Evolutionary conservation across 2,329 filamentous ascomycete species (phyloP), one percentile per base, ranked within the genome.

Genomic region (Phaeoacremonium minimum): DNA sequence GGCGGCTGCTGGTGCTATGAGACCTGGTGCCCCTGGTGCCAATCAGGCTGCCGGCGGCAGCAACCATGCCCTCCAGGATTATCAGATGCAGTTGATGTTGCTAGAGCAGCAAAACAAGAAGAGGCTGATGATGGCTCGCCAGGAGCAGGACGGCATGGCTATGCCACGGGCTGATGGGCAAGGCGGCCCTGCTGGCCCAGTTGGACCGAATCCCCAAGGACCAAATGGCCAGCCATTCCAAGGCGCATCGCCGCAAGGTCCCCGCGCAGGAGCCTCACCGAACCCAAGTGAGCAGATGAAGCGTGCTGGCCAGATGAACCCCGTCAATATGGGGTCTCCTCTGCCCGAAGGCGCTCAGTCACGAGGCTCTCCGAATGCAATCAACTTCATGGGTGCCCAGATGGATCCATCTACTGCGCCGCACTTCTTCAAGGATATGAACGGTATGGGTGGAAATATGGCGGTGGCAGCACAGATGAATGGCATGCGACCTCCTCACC

Each of bases 31-130:
- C 28, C 65, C 69, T 18, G 69, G 64, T 28, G 68, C 61, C 39
- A 62, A 60, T 20, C 70, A 71, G 46, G 63, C 61, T 13, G 69
- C 62, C 43, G 71, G 63, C 49, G 73, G 67, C 34, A 85, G 83
- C 60, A 91, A 88, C 56, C 85, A 90, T 57, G 86, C 86, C 15
- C 70, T 91, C 70, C 85, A 90, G 60, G 86, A 93, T 58, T 91
- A 91, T 52, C 86, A 91, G 65, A 90, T 90, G 85, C 86, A 91
- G 58, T 65, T 91, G 55, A 91, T 90, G 86, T 64, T 90, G 33
- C 73, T 91, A 13, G 86, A 91, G 61, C 86, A 90, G 61, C 85
- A 91, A 62, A 91, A 91, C 51, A 91, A 90, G 71, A 90, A 89
- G 62, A 73, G 86, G 14, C 70, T 91, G 33, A 80, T 89, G 42